Evolutionary conservation across 1,284 basidiomycete genomes (phyloP).

Genomic region (Ustilago trichophora): DNA sequence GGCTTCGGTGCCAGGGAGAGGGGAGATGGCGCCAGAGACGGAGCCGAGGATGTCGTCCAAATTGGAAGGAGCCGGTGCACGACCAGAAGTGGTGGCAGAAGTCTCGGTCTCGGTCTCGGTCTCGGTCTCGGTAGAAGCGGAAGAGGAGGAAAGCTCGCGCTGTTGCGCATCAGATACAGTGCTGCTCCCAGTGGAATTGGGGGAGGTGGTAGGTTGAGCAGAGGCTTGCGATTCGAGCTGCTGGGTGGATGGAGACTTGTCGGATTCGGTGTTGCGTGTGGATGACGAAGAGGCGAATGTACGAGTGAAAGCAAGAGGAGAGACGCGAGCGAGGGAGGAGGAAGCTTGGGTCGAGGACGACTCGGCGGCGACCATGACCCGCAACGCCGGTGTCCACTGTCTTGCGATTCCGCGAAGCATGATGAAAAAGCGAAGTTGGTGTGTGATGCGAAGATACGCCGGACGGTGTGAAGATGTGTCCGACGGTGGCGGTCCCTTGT

Average conservation of each 20-base stretch:
- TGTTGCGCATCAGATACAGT: constrained; percentile 30
- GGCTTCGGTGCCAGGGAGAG: constrained; percentile 16
- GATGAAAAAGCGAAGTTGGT: too few species aligned
- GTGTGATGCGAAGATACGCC: too few species aligned
- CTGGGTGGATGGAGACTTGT: constrained; percentile 24
- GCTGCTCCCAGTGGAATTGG: constrained; percentile 21
- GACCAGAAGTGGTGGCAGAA: background rate
- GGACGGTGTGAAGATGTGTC: too few species aligned
- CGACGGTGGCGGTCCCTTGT: too few species aligned
- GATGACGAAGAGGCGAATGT: constrained; percentile 14
- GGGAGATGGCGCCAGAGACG: constrained; percentile 20
- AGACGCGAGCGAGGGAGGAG: constrained; percentile 4
- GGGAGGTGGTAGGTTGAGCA: constrained; percentile 24
- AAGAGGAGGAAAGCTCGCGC: constrained; percentile 13
- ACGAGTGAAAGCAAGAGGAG: background rate
- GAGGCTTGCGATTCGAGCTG: constrained; percentile 32
- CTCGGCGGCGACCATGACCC: constrained; percentile 1
- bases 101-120: background rate
- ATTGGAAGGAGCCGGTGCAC: constrained; percentile 23
- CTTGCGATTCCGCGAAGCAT: constrained; percentile 23
- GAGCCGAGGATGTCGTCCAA: constrained; percentile 44
- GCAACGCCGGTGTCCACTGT: constrained; percentile 1
- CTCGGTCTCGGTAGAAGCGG: constrained; percentile 2
- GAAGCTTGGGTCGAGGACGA: constrained; percentile 9
- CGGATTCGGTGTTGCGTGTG: constrained; percentile 8